Percentiles rank a stretch among this genome's conserved stretches.
Conservation (phyloP, 2,329 filamentous ascomycete species). For the Pseudofabraea citricarpa region DNA sequence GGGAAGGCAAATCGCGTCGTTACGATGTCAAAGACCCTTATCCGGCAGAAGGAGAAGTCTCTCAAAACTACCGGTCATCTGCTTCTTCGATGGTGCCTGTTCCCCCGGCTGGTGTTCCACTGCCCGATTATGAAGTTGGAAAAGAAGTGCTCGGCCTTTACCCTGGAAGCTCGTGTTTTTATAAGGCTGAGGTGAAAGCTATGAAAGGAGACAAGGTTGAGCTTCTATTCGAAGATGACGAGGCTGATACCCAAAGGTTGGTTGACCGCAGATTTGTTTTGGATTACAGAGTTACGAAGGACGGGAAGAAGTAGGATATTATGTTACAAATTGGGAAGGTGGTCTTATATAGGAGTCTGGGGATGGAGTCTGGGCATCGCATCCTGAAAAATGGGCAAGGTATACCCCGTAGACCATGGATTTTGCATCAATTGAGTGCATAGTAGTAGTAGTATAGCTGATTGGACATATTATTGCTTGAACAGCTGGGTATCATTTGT, state of each 20-base stretch:
- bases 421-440: no score
- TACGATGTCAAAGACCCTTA: constrained; percentile 80
- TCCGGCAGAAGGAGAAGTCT: constrained; percentile 62
- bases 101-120: constrained; percentile 52
- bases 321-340: no score
- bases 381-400: neutral
- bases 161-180: constrained; percentile 80
- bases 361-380: no score
- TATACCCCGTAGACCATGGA: constrained; percentile 1
- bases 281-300: constrained; percentile 45
- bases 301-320: constrained; percentile 1
- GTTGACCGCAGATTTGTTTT: constrained; percentile 74
- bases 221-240: constrained; percentile 76
- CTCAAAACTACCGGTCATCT: constrained; percentile 59
- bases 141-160: constrained; percentile 75
- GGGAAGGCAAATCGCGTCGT: constrained; percentile 71
- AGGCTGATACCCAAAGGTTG: constrained; percentile 67
- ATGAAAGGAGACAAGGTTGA: constrained; percentile 54
- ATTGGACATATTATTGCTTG: no score
- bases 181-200: constrained; percentile 76
- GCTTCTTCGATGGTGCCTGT: constrained; percentile 76
- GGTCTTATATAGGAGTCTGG: no score
- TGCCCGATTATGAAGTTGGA: constrained; percentile 58
- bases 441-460: no score
- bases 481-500: no score